Evolutionary conservation across 768 basidiomycete species (phyloP), one percentile per base, ranked within the genome.

Genomic region (Rubroboletus satanas): DNA sequence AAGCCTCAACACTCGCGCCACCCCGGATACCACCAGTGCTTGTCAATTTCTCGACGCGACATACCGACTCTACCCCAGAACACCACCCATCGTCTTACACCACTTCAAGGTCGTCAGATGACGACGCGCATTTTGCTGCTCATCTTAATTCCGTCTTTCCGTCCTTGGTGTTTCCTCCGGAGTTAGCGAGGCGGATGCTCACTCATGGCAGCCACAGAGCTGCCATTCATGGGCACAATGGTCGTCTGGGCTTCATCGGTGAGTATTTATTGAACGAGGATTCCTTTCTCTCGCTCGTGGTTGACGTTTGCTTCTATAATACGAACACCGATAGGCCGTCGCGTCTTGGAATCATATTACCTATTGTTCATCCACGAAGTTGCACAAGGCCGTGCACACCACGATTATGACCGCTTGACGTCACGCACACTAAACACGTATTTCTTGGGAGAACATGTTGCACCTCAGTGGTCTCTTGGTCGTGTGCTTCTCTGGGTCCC

Each of bases 141-240:
- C 86, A 92, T 67, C 75, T 90, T 36, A 77, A 83, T 62, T 73
- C 76, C 33, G 72, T 88, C 49, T 90, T 90, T 60, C 70, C 79
- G 5, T 80, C 85, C 14, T 74, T 93, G 45, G 73, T 80, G 46
- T 93, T 93, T 68, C 82, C 87, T 12, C 75, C 77, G 5, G 85
- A 88, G 59, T 75, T 91, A 44, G 86, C 88, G 8, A 77, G 77
- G 59, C 82, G 90, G 55, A 77, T 90, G 57, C 73, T 93, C 59
- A 93, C 91, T 3, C 91, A 93, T 66, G 77, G 78, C 7, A 90
- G 88, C 71, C 90, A 90, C 71, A 80, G 76, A 45, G 75, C 81
- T 51, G 85, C 88, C 29, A 58, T 67, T 45, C 69, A 77, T 49
- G 88, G 90, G 2, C 88, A 91, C 66, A 92, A 92, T 62, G 83